Percentiles rank a stretch among this genome's conserved stretches.
phyloP scores from a whole-genome alignment of 352 stramenopile species.

The Peronospora destructor region DNA sequence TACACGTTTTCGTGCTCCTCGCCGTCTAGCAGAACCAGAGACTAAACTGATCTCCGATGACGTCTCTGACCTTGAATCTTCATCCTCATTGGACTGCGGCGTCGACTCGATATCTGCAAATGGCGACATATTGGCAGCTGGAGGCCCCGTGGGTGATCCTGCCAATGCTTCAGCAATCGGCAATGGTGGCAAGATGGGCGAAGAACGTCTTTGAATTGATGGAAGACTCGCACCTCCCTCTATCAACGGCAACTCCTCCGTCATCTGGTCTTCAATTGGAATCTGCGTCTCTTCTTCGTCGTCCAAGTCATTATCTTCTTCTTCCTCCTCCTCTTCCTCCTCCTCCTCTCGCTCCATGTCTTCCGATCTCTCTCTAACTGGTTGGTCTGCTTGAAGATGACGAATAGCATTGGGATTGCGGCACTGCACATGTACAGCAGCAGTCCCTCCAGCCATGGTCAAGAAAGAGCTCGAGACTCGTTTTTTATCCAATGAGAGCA shows the following conservation, averaged over 20 bases:
- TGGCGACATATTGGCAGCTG: slow-evolving; percentile 30
- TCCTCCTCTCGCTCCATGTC: slow-evolving; percentile 26
- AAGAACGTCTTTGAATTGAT: slow-evolving; percentile 8
- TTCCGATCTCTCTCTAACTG: slow-evolving; percentile 12
- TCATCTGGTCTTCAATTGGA: slow-evolving; percentile 29
- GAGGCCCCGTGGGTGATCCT: slow-evolving; percentile 7
- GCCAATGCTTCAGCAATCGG: slow-evolving; percentile 15
- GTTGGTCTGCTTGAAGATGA: background rate
- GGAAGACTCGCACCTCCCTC: slow-evolving; percentile 24
- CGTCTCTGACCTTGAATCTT: slow-evolving; percentile 74
- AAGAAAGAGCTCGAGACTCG: too few species aligned
- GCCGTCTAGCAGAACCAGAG: slow-evolving; percentile 22
- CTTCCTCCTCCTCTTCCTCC: slow-evolving; percentile 10
- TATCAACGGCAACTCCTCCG: slow-evolving; percentile 22
- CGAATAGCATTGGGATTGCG: too few species aligned
- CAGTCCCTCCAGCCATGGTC: too few species aligned
- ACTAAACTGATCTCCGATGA: slow-evolving; percentile 48
- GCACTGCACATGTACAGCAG: too few species aligned
- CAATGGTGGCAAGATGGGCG: slow-evolving; percentile 26
- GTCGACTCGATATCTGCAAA: slow-evolving; percentile 38
- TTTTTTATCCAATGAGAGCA: too few species aligned
- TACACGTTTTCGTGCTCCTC: slow-evolving; percentile 28
- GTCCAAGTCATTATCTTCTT: slow-evolving; percentile 22
- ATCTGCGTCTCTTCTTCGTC: slow-evolving; percentile 32
- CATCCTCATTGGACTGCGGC: slow-evolving; percentile 57